A percentile compares a stretch with the other conserved stretches of the same genome.
phyloP scores from a whole-genome alignment of 2,329 filamentous ascomycete species.

The Myriosclerotinia scirpicola region DNA sequence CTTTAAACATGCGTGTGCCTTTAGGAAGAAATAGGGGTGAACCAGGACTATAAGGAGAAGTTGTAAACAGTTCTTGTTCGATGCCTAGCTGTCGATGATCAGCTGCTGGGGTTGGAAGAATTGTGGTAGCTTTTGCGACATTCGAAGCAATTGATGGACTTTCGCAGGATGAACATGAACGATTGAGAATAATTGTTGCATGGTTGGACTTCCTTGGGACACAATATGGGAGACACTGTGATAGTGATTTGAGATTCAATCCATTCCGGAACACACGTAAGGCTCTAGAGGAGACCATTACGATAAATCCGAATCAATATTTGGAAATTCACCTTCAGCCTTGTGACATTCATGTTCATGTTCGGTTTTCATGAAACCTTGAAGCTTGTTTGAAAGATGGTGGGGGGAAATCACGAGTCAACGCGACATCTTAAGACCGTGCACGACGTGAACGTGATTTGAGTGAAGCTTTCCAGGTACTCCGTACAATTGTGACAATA shows the following conservation, averaged over 20 bases:
- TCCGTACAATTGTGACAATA: neutral
- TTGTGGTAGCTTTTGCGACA: conserved; percentile 6
- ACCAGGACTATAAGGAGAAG: conserved; percentile 76
- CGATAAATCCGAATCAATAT: conserved; percentile 23
- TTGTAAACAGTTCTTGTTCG: conserved; percentile 76
- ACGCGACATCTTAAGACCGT: neutral
- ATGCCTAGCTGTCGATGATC: conserved; percentile 62
- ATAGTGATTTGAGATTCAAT: conserved; percentile 11
- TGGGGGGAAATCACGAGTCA: conserved; percentile 2
- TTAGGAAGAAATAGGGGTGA: conserved; percentile 83
- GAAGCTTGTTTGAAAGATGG: too few species aligned
- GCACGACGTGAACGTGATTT: neutral
- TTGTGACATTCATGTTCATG: neutral
- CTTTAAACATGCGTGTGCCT: conserved; percentile 80
- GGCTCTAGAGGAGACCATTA: conserved; percentile 40
- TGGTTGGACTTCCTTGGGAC: conserved; percentile 12
- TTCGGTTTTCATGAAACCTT: conserved; percentile 2
- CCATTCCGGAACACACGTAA: conserved; percentile 31
- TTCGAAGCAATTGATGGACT: conserved; percentile 22
- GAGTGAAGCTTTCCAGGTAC: neutral
- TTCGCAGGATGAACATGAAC: conserved; percentile 40
- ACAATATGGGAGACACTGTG: conserved; percentile 24
- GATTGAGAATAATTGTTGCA: conserved; percentile 29
- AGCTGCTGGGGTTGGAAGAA: conserved; percentile 33
- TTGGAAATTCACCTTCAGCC: neutral